Conservation (phyloP, 768 basidiomycete genomes). For the Mycena amicta region DNA sequence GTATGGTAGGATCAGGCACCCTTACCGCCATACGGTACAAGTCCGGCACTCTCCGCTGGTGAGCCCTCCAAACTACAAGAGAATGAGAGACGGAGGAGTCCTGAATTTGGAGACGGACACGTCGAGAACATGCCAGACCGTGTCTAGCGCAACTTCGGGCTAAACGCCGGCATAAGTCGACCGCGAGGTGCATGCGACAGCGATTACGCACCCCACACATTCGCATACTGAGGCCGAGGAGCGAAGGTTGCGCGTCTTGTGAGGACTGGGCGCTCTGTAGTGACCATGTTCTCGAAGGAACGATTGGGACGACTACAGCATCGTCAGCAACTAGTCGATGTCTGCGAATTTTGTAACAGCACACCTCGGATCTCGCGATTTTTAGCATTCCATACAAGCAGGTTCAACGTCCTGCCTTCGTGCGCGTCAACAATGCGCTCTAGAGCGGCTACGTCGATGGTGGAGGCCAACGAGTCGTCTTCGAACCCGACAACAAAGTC, state of each 20-base stretch:
- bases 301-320: constrained; percentile 73
- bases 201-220: constrained; percentile 60
- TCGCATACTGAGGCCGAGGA: constrained; percentile 93
- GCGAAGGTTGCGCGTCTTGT: constrained; percentile 69
- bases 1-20: constrained; percentile 7
- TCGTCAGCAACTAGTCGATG: background rate
- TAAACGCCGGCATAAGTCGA: background rate
- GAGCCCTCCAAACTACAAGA: constrained; percentile 72
- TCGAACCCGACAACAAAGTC: constrained; percentile 95
- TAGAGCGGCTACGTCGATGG: constrained; percentile 68
- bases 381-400: constrained; percentile 87
- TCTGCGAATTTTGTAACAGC: constrained; percentile 25
- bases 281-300: constrained; percentile 86
- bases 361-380: constrained; percentile 69
- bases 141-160: constrained; percentile 85
- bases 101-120: constrained; percentile 40
- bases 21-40: constrained; percentile 81
- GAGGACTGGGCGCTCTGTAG: constrained; percentile 42
- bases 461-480: constrained; percentile 57
- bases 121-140: constrained; percentile 98
- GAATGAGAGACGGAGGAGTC: background rate
- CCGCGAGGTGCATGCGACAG: background rate
- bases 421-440: constrained; percentile 83
- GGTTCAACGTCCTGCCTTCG: constrained; percentile 68
- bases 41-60: constrained; percentile 93